Conservation (phyloP, 768 basidiomycete genomes). For the Megacollybia marginata region DNA sequence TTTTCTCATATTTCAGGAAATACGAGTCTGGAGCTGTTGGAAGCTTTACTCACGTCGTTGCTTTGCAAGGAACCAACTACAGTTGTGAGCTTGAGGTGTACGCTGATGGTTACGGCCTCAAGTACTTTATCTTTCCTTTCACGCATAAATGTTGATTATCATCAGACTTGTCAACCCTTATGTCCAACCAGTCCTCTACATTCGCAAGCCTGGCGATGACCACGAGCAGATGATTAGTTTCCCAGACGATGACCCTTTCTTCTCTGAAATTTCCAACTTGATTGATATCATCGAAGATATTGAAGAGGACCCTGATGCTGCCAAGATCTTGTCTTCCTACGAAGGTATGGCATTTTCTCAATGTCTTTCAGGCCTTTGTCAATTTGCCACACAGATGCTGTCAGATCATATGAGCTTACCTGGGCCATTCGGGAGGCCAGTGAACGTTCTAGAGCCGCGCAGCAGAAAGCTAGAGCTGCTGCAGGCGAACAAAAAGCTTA, state of each 20-base stretch:
- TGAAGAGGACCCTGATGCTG: slow-evolving; percentile 75
- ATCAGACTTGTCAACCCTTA: slow-evolving; percentile 87
- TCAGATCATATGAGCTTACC: slow-evolving; percentile 83
- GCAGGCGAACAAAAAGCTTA: background rate
- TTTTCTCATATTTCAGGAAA: slow-evolving; percentile 51
- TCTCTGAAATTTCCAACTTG: slow-evolving; percentile 86
- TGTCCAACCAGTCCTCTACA: slow-evolving; percentile 79
- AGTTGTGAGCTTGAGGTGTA: slow-evolving; percentile 92
- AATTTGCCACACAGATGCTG: slow-evolving; percentile 52
- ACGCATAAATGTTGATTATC: slow-evolving; percentile 4
- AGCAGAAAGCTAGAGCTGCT: slow-evolving; percentile 11
- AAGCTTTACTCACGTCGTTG: slow-evolving; percentile 82
- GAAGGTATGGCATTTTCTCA: slow-evolving; percentile 47
- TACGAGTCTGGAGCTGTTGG: slow-evolving; percentile 94
- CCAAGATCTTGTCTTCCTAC: slow-evolving; percentile 76
- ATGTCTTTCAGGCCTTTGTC: background rate
- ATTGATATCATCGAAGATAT: slow-evolving; percentile 88
- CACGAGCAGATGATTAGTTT: slow-evolving; percentile 63
- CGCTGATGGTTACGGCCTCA: slow-evolving; percentile 87
- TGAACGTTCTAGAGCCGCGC: slow-evolving; percentile 51
- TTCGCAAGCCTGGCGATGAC: slow-evolving; percentile 81
- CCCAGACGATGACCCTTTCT: slow-evolving; percentile 86
- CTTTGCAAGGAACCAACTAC: slow-evolving; percentile 89
- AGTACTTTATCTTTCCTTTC: slow-evolving; percentile 34
- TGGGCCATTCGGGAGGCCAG: slow-evolving; percentile 87